Percentiles rank a stretch among this genome's conserved stretches.
Evolutionary conservation across 2,329 filamentous ascomycete species (phyloP).

Genomic region (Myotisia sp.): DNA sequence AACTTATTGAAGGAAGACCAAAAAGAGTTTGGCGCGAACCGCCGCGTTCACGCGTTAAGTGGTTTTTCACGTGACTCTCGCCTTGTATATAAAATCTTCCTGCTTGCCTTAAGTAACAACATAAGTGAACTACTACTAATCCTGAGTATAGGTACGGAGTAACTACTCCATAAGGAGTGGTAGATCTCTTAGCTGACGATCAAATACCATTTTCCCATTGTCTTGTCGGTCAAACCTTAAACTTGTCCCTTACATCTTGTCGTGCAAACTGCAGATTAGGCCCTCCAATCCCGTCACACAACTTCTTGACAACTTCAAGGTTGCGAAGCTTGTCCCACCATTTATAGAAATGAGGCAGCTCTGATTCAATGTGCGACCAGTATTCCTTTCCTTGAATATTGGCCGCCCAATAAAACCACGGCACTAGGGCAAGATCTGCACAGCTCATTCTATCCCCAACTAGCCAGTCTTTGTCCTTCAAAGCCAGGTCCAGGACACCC

Average conservation of each 20-base stretch:
- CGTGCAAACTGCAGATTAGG: too few species aligned
- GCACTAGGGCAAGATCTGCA: conserved; percentile 2
- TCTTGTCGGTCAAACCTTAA: too few species aligned
- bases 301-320: conserved; percentile 1
- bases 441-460: conserved; percentile 6
- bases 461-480: conserved; percentile 5
- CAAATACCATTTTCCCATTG: too few species aligned
- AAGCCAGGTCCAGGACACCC: conserved; percentile 29
- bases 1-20: background rate
- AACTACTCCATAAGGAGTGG: too few species aligned
- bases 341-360: conserved; percentile 2
- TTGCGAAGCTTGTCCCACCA: conserved; percentile 1
- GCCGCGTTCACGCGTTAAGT: background rate
- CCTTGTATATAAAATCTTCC: too few species aligned
- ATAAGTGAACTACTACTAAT: too few species aligned
- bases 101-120: too few species aligned
- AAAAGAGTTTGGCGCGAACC: background rate
- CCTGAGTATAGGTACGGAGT: too few species aligned
- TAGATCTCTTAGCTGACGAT: too few species aligned
- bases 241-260: too few species aligned
- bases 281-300: conserved; percentile 3
- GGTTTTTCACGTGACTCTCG: background rate
- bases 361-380: background rate
- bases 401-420: conserved; percentile 4
- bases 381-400: conserved; percentile 3